phyloP scores from a whole-genome alignment of 176 grass and related monocot genomes.

The Aegilops longissima region DNA sequence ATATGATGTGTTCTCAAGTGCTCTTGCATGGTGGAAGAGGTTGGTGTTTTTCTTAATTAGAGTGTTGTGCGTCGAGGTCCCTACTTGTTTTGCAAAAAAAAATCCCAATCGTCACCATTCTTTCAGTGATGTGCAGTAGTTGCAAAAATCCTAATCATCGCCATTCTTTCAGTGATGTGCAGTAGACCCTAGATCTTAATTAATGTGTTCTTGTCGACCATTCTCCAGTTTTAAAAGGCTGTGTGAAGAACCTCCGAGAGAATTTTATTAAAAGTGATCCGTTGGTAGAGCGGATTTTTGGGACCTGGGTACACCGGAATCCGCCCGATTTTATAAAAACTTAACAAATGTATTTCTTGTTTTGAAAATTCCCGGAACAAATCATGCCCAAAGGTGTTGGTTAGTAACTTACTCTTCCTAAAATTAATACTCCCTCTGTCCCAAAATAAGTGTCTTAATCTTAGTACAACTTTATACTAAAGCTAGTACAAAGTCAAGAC shows the following conservation, averaged over 20 bases:
- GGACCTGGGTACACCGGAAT: background rate
- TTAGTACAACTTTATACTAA: too few species aligned
- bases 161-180: background rate
- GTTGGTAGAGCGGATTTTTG: background rate
- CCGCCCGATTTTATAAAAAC: too few species aligned
- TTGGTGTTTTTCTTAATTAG: slow-evolving; percentile 11
- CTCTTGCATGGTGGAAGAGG: background rate
- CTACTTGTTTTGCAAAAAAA: background rate
- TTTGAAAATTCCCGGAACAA: too few species aligned
- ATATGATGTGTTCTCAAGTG: slow-evolving; percentile 14
- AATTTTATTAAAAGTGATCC: background rate
- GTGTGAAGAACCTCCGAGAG: background rate
- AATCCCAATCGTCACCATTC: too few species aligned
- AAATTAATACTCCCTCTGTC: too few species aligned
- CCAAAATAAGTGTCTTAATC: too few species aligned
- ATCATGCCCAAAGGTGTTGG: too few species aligned
- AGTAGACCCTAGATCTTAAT: background rate
- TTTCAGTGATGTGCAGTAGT: background rate
- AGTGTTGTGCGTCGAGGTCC: background rate
- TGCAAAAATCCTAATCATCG: background rate
- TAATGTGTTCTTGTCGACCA: background rate
- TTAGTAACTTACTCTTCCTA: too few species aligned
- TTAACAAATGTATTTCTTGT: too few species aligned
- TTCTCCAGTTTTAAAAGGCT: background rate
- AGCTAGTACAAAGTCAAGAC: too few species aligned